phyloP scores from a whole-genome alignment of 1,284 basidiomycete species.

The Microbotryum saponariae region DNA sequence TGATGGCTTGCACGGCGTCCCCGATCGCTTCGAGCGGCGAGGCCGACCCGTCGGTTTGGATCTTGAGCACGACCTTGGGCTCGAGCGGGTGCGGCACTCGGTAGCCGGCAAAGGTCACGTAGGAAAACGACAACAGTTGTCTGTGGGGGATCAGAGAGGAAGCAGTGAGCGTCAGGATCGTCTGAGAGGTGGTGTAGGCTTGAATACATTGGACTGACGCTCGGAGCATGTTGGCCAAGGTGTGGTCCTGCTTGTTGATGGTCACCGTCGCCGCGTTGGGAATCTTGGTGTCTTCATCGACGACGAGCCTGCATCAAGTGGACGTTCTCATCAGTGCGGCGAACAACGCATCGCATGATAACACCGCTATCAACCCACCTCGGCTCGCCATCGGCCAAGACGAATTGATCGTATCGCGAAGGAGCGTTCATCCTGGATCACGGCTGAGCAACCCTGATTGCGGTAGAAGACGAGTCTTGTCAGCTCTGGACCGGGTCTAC shows the following conservation, averaged over 20 bases:
- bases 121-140: conserved; percentile 74
- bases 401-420: conserved; percentile 81
- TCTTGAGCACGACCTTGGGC: conserved; percentile 85
- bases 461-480: background rate
- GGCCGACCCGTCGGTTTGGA: conserved; percentile 83
- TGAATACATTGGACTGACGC: conserved; percentile 54
- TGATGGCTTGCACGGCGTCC: conserved; percentile 72
- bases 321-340: no score
- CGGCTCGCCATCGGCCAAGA: conserved; percentile 86
- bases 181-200: background rate
- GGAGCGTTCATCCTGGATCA: conserved; percentile 72
- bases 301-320: conserved; percentile 59
- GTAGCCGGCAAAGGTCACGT: conserved; percentile 92
- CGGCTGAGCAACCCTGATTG: conserved; percentile 21
- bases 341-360: no score
- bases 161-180: conserved; percentile 1
- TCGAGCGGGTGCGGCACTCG: conserved; percentile 95
- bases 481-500: background rate
- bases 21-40: conserved; percentile 80
- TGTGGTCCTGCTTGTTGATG: conserved; percentile 94
- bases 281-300: conserved; percentile 92
- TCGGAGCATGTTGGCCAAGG: conserved; percentile 89
- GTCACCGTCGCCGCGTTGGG: conserved; percentile 93
- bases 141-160: conserved; percentile 44
- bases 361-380: conserved; percentile 53